Evolutionary conservation across 192 early-diverging fungal genomes (phyloP).

Genomic region (Dimargaris cristalligena): DNA sequence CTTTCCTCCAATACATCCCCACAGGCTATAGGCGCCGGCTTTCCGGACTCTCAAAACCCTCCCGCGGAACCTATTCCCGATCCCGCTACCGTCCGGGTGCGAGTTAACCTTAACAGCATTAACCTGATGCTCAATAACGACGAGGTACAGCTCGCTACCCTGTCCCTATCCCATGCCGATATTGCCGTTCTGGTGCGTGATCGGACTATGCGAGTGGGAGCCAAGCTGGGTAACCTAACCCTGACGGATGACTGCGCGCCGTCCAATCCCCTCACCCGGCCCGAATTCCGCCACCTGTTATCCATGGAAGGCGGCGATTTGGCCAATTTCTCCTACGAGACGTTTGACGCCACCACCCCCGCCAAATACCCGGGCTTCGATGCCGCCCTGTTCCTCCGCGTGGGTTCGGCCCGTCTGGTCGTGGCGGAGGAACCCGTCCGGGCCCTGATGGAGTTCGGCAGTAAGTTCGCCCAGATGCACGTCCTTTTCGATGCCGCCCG

Average conservation of each 20-base stretch:
- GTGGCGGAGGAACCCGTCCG: conserved; percentile 62
- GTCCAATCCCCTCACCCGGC: background rate
- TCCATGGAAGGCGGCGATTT: conserved; percentile 76
- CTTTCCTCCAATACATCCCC: too few relatives aligned
- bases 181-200: conserved; percentile 44
- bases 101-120: conserved; percentile 57
- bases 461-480: conserved; percentile 79
- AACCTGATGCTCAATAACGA: conserved; percentile 72
- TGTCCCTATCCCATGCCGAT: conserved; percentile 52
- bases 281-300: conserved; percentile 36
- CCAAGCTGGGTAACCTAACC: conserved; percentile 53
- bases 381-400: conserved; percentile 47
- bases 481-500: conserved; percentile 75
- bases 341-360: conserved; percentile 33
- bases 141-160: conserved; percentile 52
- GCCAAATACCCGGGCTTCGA: conserved; percentile 73
- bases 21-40: too few relatives aligned
- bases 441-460: conserved; percentile 58
- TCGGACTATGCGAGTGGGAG: conserved; percentile 38
- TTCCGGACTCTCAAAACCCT: too few relatives aligned
- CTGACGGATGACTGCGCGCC: conserved; percentile 43
- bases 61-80: conserved; percentile 9
- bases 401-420: conserved; percentile 64
- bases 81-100: conserved; percentile 53
- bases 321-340: conserved; percentile 79